Conservation (phyloP, 169 alveolate species). For the Cryptosporidium parvum region DNA sequence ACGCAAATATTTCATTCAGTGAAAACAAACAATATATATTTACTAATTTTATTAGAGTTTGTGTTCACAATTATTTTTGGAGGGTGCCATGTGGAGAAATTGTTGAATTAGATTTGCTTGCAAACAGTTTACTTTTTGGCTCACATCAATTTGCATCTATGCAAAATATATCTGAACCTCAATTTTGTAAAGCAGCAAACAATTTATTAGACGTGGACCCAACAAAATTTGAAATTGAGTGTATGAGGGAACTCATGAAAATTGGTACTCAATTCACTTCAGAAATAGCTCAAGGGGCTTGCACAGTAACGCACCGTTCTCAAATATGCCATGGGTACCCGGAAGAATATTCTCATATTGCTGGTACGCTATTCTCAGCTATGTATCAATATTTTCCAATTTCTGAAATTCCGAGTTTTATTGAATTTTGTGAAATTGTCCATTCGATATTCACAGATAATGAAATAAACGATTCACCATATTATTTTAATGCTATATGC, state of each 20-base stretch:
- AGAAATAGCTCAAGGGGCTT: slow-evolving; percentile 57
- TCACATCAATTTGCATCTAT: slow-evolving; percentile 38
- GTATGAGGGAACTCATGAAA: slow-evolving; percentile 62
- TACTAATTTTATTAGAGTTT: slow-evolving; percentile 38
- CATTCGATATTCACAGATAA: slow-evolving; percentile 46
- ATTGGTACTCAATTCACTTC: slow-evolving; percentile 24
- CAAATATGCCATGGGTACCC: slow-evolving; percentile 57
- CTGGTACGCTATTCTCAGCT: slow-evolving; percentile 23
- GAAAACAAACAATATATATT: slow-evolving; percentile 8
- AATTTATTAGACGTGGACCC: slow-evolving; percentile 50
- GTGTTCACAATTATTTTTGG: slow-evolving; percentile 74
- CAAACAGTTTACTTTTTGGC: slow-evolving; percentile 60
- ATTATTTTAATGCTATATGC: slow-evolving; percentile 51
- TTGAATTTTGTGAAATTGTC: slow-evolving; percentile 45
- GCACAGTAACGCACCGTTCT: slow-evolving; percentile 35
- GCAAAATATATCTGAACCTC: slow-evolving; percentile 30
- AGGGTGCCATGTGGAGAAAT: slow-evolving; percentile 55
- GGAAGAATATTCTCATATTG: slow-evolving; percentile 51
- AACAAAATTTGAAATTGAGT: slow-evolving; percentile 21
- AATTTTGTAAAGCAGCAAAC: slow-evolving; percentile 49
- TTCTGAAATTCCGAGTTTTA: slow-evolving; percentile 23
- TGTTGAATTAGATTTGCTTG: slow-evolving; percentile 57
- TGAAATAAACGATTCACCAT: slow-evolving; percentile 35
- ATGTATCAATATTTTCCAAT: slow-evolving; percentile 29
- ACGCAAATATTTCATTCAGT: not conserved